phyloP scores from a whole-genome alignment of 805 yeast species.

The Kodamaea sagamina region DNA sequence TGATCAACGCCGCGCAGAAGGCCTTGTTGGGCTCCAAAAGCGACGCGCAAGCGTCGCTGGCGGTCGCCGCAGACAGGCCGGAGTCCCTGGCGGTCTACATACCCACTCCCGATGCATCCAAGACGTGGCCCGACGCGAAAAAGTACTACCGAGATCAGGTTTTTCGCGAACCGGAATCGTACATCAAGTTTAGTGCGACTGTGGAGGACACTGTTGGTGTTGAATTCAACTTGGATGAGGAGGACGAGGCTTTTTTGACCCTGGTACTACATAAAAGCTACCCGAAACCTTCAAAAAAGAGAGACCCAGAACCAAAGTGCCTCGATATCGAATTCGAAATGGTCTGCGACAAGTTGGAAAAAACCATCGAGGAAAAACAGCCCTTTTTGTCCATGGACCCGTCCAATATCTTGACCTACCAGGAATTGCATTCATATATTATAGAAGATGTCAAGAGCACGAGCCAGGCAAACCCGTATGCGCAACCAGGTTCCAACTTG shows the following conservation, averaged over 20 bases:
- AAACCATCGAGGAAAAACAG: slow-evolving; percentile 73
- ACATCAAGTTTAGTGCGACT: slow-evolving; percentile 87
- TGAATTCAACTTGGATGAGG: slow-evolving; percentile 87
- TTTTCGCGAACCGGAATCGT: slow-evolving; percentile 72
- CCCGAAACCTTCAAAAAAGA: slow-evolving; percentile 26
- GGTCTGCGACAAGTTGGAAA: slow-evolving; percentile 72
- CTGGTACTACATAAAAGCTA: slow-evolving; percentile 31
- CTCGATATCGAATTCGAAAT: slow-evolving; percentile 86
- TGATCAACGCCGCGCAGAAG: slow-evolving; percentile 75
- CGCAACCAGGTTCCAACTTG: slow-evolving; percentile 30
- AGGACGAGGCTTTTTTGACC: slow-evolving; percentile 68
- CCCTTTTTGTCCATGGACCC: slow-evolving; percentile 90
- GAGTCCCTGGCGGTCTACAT: slow-evolving; percentile 55
- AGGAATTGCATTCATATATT: slow-evolving; percentile 62
- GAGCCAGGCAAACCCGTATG: slow-evolving; percentile 27
- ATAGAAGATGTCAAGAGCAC: slow-evolving; percentile 34
- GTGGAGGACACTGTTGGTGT: slow-evolving; percentile 93
- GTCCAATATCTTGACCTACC: slow-evolving; percentile 64
- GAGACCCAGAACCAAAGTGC: slow-evolving; percentile 35
- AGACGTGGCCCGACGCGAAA: slow-evolving; percentile 73
- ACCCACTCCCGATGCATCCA: slow-evolving; percentile 95
- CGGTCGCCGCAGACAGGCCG: slow-evolving; percentile 10
- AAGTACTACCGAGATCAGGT: slow-evolving; percentile 64
- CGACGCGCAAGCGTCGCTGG: slow-evolving; percentile 19
- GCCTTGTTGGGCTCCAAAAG: slow-evolving; percentile 50